Evolutionary conservation across 1,139 yeast genomes (phyloP).

Genomic region (Yamadazyma trypodendri): DNA sequence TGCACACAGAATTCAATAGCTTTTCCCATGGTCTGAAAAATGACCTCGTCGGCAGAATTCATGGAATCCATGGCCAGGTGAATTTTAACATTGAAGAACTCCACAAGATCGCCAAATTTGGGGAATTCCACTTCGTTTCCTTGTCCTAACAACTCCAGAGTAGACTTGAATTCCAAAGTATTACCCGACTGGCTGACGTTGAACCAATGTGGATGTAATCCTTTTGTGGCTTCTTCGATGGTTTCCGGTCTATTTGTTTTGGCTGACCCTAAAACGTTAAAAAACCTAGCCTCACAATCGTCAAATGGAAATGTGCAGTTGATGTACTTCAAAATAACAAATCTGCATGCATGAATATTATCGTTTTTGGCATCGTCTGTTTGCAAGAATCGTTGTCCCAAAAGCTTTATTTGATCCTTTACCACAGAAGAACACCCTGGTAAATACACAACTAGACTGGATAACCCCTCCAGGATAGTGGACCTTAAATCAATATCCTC

Average conservation of each 20-base stretch:
- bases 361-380: slow-evolving; percentile 19
- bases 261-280: slow-evolving; percentile 67
- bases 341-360: slow-evolving; percentile 46
- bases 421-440: slow-evolving; percentile 37
- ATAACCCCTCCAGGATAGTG: slow-evolving; percentile 71
- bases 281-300: slow-evolving; percentile 65
- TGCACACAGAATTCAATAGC: slow-evolving; percentile 52
- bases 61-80: slow-evolving; percentile 14
- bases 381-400: slow-evolving; percentile 41
- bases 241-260: slow-evolving; percentile 64
- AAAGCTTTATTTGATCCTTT: slow-evolving; percentile 41
- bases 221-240: slow-evolving; percentile 77
- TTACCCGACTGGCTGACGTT: slow-evolving; percentile 44
- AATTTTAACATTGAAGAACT: slow-evolving; percentile 26
- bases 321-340: slow-evolving; percentile 63
- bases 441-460: slow-evolving; percentile 55
- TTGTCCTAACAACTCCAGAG: slow-evolving; percentile 43
- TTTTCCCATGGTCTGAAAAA: slow-evolving; percentile 31
- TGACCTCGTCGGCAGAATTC: slow-evolving; percentile 17
- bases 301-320: slow-evolving; percentile 66
- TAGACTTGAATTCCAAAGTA: slow-evolving; percentile 39
- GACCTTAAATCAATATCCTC: slow-evolving; percentile 65
- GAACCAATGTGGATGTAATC: slow-evolving; percentile 79
- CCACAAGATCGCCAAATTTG: slow-evolving; percentile 32
- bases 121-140: slow-evolving; percentile 43